A percentile compares a stretch with the other conserved stretches of the same genome.
Evolutionary conservation across 1,284 basidiomycete genomes (phyloP).

Genomic region (Microbotryomycetes sp.): DNA sequence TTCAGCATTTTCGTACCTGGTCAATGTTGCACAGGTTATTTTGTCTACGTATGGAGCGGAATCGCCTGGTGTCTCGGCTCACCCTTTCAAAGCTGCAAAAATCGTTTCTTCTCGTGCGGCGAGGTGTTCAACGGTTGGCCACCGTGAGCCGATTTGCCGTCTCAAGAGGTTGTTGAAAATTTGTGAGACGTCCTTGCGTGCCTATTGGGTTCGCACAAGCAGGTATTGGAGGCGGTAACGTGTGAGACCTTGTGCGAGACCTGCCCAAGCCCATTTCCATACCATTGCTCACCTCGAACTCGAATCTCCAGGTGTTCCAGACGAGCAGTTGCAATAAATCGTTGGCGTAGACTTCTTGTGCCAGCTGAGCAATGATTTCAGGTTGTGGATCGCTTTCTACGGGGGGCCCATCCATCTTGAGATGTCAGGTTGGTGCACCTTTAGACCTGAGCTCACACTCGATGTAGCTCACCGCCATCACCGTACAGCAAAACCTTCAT

Average conservation of each 20-base stretch:
- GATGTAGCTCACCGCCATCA: constrained; percentile 59
- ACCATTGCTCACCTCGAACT: constrained; percentile 71
- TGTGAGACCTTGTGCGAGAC: background rate
- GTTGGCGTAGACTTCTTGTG: constrained; percentile 89
- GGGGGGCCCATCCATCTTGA: too few relatives aligned
- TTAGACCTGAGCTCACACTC: too few relatives aligned
- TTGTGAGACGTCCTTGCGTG: constrained; percentile 85
- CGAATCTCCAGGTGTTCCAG: constrained; percentile 72
- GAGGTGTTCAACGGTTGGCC: constrained; percentile 93
- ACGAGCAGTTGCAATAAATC: constrained; percentile 81
- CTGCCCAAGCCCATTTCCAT: too few relatives aligned
- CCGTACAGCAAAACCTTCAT: constrained; percentile 81
- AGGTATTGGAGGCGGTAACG: too few relatives aligned
- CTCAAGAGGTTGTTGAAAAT: constrained; percentile 95
- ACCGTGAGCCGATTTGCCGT: constrained; percentile 84
- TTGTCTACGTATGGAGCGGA: background rate
- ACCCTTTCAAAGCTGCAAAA: constrained; percentile 75
- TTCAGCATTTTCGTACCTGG: constrained; percentile 82
- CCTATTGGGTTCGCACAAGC: constrained; percentile 41
- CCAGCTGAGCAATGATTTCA: constrained; percentile 67
- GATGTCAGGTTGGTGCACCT: too few relatives aligned
- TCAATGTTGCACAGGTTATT: background rate
- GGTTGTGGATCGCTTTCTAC: constrained; percentile 36
- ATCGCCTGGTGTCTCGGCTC: constrained; percentile 18
- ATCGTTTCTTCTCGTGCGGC: constrained; percentile 77